phyloP scores from a whole-genome alignment of 2,329 filamentous ascomycete genomes.

The Myriosclerotinia curreyana region DNA sequence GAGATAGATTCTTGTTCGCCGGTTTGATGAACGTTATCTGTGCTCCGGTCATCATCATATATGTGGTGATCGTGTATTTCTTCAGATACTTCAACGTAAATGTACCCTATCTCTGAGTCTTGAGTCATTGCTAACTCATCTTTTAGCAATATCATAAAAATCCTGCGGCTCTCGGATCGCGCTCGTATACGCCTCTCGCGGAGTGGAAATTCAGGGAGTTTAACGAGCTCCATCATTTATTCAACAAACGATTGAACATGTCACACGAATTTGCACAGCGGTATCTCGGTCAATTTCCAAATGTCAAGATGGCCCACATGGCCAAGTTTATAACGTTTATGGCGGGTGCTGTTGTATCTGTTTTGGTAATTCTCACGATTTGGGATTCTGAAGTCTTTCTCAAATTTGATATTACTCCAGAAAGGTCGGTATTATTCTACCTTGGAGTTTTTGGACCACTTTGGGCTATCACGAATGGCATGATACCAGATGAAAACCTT shows the following conservation, averaged over 20 bases:
- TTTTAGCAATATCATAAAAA: constrained; percentile 91
- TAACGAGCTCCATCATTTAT: constrained; percentile 92
- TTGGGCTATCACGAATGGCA: constrained; percentile 78
- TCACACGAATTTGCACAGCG: constrained; percentile 89
- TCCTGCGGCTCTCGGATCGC: constrained; percentile 78
- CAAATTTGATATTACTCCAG: constrained; percentile 84
- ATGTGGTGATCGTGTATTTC: constrained; percentile 84
- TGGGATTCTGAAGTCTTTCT: constrained; percentile 88
- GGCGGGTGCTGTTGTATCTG: constrained; percentile 78
- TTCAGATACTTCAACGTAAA: constrained; percentile 89
- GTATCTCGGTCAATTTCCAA: constrained; percentile 95
- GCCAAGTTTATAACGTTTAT: constrained; percentile 85
- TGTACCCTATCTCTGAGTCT: neutral
- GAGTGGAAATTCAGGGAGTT: constrained; percentile 99
- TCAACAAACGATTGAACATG: constrained; percentile 86
- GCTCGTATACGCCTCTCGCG: constrained; percentile 87
- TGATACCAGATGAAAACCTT: constrained; percentile 80
- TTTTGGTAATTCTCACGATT: constrained; percentile 80
- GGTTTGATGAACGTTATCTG: constrained; percentile 83
- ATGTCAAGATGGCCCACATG: constrained; percentile 84
- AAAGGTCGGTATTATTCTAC: constrained; percentile 88
- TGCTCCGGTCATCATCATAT: constrained; percentile 82
- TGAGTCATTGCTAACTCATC: constrained; percentile 24
- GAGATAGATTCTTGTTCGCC: constrained; percentile 74
- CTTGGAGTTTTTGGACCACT: constrained; percentile 77